Conservation (phyloP, 2,329 filamentous ascomycete genomes). For the Colletotrichum sp. region DNA sequence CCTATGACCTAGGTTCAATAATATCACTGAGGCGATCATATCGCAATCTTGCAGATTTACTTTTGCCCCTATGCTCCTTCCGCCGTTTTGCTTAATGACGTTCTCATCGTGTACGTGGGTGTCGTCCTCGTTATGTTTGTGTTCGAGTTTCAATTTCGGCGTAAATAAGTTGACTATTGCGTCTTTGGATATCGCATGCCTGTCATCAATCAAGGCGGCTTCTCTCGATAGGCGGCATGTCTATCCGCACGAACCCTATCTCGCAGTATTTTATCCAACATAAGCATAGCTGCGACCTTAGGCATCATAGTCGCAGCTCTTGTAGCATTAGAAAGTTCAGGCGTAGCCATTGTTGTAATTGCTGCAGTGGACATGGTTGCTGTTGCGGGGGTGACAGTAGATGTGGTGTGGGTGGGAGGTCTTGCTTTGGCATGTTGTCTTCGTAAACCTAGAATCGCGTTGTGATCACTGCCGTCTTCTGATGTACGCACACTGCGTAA, state of each 20-base stretch:
- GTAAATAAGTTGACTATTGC: not conserved
- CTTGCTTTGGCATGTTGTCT: not conserved
- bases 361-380: not conserved
- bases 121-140: not conserved
- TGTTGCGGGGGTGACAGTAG: not conserved
- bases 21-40: not conserved
- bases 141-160: not conserved
- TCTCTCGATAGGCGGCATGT: not conserved
- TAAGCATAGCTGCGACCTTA: not conserved
- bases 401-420: fast-evolving
- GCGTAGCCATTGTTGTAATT: not conserved
- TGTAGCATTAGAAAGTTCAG: fast-evolving
- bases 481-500: fast-evolving
- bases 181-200: not conserved
- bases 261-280: not conserved
- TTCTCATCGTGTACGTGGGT: not conserved
- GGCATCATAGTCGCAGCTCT: not conserved
- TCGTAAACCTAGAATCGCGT: not conserved
- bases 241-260: not conserved
- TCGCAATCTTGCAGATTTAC: not conserved
- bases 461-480: not conserved
- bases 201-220: not conserved
- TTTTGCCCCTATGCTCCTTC: not conserved
- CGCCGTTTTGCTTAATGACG: not conserved
- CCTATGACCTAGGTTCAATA: not conserved